Base-by-base conservation (phyloP, 1,139 yeast genomes). In the Neolecta irregularis region DNA sequence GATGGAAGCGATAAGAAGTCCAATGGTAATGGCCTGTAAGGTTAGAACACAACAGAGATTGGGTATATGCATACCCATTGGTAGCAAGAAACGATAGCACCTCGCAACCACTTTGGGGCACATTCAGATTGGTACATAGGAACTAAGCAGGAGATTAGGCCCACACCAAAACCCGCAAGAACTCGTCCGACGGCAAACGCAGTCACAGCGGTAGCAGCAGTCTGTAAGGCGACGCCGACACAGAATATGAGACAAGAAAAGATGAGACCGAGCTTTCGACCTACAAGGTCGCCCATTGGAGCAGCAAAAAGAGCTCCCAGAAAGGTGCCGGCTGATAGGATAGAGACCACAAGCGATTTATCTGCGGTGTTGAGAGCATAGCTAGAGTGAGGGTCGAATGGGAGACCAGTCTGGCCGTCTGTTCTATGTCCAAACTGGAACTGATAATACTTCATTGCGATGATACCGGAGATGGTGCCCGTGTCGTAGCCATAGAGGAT, bases 121-220 rank as follows among this genome's bases (percentile, higher is more conserved):
- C 73, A 64, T 57, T 76, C 85, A 40, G 77, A 65, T 57, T 74
- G 74, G 54, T 74, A 74, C 54, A 75, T 57, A 30, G 81, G 80
- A 38, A 70, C 65, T 36, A 71, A 59, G 26, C 77, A 75, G 13
- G 81, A 65, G 26, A 74, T 67, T 29, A 65, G 64, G 48, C 85
- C 85, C 39, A 76, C 77, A 51, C 77, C 79, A 38, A 73, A 53
- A 32, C 74, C 74, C 38, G 65, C 64, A 44, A 67, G 53, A 34
- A 63, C 55, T 61, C 75, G 49, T 46, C 65, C 59, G n/a, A n/a
- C n/a, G n/a, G n/a, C n/a, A n/a, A n/a, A n/a, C n/a, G n/a, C n/a
- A n/a, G n/a, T n/a, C n/a, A n/a, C n/a, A n/a, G 23, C 24, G 11
- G 29, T 29, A 6, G 39, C 16, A 15, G 39, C 30, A 5, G 24